Evolutionary conservation across 495 filamentous ascomycete genomes (phyloP), one percentile per base, ranked within the genome.

Genomic region (Aspergillus nanangensis): DNA sequence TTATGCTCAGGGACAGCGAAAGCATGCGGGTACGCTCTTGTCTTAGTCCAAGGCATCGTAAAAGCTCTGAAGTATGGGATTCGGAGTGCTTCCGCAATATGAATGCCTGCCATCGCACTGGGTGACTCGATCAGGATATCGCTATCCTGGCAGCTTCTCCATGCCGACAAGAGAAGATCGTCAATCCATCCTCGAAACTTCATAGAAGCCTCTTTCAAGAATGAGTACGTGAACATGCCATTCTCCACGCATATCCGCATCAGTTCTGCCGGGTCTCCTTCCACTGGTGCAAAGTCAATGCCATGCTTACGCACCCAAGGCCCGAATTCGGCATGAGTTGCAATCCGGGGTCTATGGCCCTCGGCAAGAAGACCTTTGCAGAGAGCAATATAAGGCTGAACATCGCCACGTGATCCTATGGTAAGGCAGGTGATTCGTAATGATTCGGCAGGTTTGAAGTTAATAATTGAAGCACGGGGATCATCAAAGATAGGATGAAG

Each of bases 41-140:
- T 98, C 35, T 91, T 82, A 0, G 94, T 92, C 93, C 93, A 98
- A 11, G 93, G 94, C 93, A 98, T 98, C 14, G 92, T 93, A 64
- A 98, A 98, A 0, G 90, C 94, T 48, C 93, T 82, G 75, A 97
- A 97, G 59, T 98, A 98, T 5, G 93, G 93, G 40, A 98, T 94
- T 24, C 78, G 75, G 4, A 98, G 76, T 5, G 90, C 90, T 67
- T 98, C 94, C n/a, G 93, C 93, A 49, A 98, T 96, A 62, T 98
- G 93, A 34, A 98, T 96, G 22, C 93, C 93, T 8, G 84, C 90
- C 93, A 98, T 98, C 34, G 94, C 90, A 51, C 85, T 90, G n/a
- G 93, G 93, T 34, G 87, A 92, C 53, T 98, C 93, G 40, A 98
- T 94, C 13, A 98, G 73, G 27, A 98, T 70, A 60, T 98, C 92